These are phyloP conservation scores for Epichloe glyceriae DNA, from an alignment of 2,329 filamentous ascomycete species.

Conservation along the genomic window DNA sequence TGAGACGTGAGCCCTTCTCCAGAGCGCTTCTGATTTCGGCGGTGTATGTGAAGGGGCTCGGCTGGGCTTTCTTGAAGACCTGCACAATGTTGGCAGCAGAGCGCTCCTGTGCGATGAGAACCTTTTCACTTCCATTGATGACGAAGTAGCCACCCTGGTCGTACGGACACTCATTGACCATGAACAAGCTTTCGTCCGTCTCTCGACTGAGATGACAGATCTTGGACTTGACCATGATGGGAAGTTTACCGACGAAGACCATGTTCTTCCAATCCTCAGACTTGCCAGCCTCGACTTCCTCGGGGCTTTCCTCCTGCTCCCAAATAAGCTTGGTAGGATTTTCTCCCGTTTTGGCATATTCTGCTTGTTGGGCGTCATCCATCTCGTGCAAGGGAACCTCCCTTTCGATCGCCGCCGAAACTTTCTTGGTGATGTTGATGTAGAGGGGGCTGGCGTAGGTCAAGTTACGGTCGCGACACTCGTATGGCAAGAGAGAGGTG, in stretches of 20 bases:
- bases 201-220: constrained; percentile 82
- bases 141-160: constrained; percentile 98
- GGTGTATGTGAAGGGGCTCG: constrained; percentile 84
- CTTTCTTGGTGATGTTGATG: constrained; percentile 74
- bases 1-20: constrained; percentile 88
- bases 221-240: constrained; percentile 95
- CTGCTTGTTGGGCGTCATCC: constrained; percentile 48
- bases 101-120: constrained; percentile 92
- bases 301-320: constrained; percentile 44
- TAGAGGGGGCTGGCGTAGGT: constrained; percentile 92
- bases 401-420: constrained; percentile 70
- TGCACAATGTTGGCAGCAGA: constrained; percentile 98
- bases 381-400: constrained; percentile 53
- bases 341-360: constrained; percentile 41
- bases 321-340: constrained; percentile 45
- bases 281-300: constrained; percentile 38
- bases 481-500: constrained; percentile 77
- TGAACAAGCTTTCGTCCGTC: constrained; percentile 73
- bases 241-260: constrained; percentile 89
- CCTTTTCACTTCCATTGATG: constrained; percentile 98
- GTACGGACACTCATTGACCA: constrained; percentile 93
- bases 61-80: constrained; percentile 93
- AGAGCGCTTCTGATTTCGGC: constrained; percentile 94
- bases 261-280: constrained; percentile 49
- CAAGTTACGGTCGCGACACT: constrained; percentile 87